These are phyloP conservation scores for Trametes meyenii DNA, from an alignment of 768 basidiomycete genomes.

Conservation along the genomic window DNA sequence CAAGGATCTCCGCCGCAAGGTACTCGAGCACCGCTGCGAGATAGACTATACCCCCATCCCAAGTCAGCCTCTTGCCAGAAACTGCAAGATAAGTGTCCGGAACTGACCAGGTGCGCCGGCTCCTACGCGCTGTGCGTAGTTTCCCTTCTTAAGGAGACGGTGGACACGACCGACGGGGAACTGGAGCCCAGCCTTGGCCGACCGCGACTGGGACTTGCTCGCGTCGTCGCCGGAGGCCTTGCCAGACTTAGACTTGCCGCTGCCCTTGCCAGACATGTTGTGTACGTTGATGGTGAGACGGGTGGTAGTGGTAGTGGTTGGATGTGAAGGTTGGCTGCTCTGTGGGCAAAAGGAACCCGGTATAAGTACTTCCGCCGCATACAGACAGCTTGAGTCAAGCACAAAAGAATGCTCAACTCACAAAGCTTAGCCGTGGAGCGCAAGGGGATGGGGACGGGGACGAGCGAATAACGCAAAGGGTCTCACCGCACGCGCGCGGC, in stretches of 20 bases:
- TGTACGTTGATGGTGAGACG: slow-evolving; percentile 11
- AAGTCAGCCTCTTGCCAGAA: background rate
- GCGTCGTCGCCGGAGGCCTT: slow-evolving; percentile 54
- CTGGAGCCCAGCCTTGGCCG: slow-evolving; percentile 76
- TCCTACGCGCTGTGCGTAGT: slow-evolving; percentile 87
- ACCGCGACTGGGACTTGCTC: slow-evolving; percentile 65
- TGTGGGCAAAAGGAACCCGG: background rate
- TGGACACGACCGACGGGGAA: slow-evolving; percentile 95
- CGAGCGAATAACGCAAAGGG: background rate
- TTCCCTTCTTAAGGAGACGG: slow-evolving; percentile 83
- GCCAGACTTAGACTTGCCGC: slow-evolving; percentile 71
- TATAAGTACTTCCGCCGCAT: background rate
- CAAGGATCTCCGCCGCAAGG: slow-evolving; percentile 90
- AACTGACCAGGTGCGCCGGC: slow-evolving; percentile 78
- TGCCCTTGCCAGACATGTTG: slow-evolving; percentile 45
- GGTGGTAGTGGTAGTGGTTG: slow-evolving; percentile 4
- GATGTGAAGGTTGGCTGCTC: background rate
- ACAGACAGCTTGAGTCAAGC: background rate
- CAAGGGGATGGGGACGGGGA: background rate
- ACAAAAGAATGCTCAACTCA: background rate
- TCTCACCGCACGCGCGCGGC: background rate
- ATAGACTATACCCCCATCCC: slow-evolving; percentile 57
- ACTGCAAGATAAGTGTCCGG: background rate
- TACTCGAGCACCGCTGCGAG: slow-evolving; percentile 93
- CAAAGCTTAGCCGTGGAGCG: background rate